A percentile compares a stretch with the other conserved stretches of the same genome.
These are phyloP conservation scores for Stephania cephalantha DNA, from an alignment of 164 flowering plant genomes.

Conservation along the genomic window DNA sequence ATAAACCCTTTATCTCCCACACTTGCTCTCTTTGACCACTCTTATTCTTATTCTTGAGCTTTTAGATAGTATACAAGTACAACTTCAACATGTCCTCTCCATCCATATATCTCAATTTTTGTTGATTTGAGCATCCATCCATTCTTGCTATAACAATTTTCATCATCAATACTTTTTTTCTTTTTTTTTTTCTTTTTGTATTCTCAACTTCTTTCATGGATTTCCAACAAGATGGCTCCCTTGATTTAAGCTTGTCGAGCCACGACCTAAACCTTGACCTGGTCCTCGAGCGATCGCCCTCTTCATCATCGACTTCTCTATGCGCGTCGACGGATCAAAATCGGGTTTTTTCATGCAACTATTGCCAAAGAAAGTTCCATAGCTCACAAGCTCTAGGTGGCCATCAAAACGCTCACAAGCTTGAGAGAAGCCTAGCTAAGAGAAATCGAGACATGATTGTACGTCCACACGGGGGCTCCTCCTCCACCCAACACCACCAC, in stretches of 20 bases:
- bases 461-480: constrained; percentile 20
- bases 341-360: constrained; percentile 65
- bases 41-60: not conserved
- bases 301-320: constrained; percentile 31
- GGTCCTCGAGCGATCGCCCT: constrained; percentile 34
- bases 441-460: constrained; percentile 43
- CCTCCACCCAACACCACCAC: not conserved
- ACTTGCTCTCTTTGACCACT: not conserved
- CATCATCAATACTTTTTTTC: constrained; percentile 1
- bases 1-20: too few species aligned
- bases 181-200: constrained; percentile 3
- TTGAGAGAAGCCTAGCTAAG: constrained; percentile 71
- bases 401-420: constrained; percentile 89
- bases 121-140: not conserved
- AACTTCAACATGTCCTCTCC: not conserved
- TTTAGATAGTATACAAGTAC: not conserved
- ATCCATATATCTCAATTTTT: constrained; percentile 7
- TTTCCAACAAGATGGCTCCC: constrained; percentile 38
- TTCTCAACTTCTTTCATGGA: constrained; percentile 24
- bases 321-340: constrained; percentile 20
- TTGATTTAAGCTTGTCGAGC: constrained; percentile 31
- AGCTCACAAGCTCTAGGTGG: constrained; percentile 92
- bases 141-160: not conserved
- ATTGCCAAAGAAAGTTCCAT: constrained; percentile 69
- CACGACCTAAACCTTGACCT: constrained; percentile 38